phyloP scores from a whole-genome alignment of 768 basidiomycete species.

The Mycena floridula region DNA sequence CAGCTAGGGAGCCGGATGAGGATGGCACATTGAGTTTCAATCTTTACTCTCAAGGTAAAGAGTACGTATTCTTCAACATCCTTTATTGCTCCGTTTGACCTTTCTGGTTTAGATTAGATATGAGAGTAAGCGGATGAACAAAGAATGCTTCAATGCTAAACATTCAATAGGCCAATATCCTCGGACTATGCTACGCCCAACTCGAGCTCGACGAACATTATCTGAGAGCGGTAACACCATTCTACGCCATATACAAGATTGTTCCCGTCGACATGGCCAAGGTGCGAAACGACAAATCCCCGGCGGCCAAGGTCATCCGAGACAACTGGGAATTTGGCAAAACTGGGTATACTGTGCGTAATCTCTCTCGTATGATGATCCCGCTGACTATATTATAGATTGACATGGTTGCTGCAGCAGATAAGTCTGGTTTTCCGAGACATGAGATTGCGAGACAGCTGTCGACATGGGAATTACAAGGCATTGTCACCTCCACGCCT shows the following conservation, averaged over 20 bases:
- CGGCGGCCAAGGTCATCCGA: constrained; percentile 25
- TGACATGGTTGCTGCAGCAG: constrained; percentile 26
- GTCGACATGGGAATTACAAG: constrained; percentile 34
- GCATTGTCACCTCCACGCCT: constrained; percentile 23
- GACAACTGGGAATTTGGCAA: constrained; percentile 20
- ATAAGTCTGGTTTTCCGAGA: constrained; percentile 20
- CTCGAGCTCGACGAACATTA: constrained; percentile 40
- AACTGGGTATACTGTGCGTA: neutral
- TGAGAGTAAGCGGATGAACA: too few species aligned
- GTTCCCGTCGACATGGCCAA: constrained; percentile 23
- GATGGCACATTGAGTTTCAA: constrained; percentile 36
- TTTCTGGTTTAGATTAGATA: constrained; percentile 29
- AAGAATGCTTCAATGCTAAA: neutral
- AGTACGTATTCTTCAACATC: constrained; percentile 18
- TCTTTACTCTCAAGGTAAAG: constrained; percentile 31
- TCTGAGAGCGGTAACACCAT: constrained; percentile 41
- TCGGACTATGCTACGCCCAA: constrained; percentile 38
- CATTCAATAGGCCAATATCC: constrained; percentile 27
- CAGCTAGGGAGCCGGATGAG: constrained; percentile 23
- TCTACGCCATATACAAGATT: constrained; percentile 36
- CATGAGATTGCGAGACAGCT: constrained; percentile 26
- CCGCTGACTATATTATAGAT: constrained; percentile 25
- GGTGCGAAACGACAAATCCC: constrained; percentile 22
- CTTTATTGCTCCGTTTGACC: neutral
- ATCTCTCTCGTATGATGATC: neutral